Evolutionary conservation across 768 basidiomycete species (phyloP), one percentile per base, ranked within the genome.

Genomic region (Lactarius evosmus): DNA sequence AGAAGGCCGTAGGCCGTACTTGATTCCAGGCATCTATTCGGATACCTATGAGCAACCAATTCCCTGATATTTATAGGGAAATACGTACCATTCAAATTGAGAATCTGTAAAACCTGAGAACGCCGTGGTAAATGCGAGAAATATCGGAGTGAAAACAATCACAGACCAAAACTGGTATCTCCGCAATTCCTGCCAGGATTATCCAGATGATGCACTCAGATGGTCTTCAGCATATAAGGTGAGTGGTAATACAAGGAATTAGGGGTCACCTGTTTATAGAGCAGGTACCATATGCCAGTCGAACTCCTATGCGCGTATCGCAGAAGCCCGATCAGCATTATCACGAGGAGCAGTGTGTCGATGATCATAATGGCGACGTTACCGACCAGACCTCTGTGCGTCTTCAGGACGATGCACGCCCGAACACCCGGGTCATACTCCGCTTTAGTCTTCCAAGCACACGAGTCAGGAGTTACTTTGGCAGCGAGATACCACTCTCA

Each of bases 31-130:
- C 27, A 30, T 56, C 61, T 62, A 22, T 56, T 46, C 56, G 40
- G 32, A 16, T 27, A 22, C 0, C 16, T 8, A 30, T 62, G 52
- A 62, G 55, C n/a, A n/a, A n/a, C n/a, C n/a, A n/a, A n/a, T n/a
- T n/a, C n/a, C n/a, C n/a, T n/a, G 0, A 7, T 17, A 8, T 30
- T n/a, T 29, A 11, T 7, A 7, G 16, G n/a, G n/a, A n/a, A 32
- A n/a, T 49, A 55, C 53, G 12, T 29, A 60, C 63, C 52, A 30
- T 64, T 60, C 25, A 59, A 27, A 27, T 64, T 30, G 16, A 64
- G 34, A 40, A 38, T 9, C 2, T 49, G 29, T 29, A 64, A 60
- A 34, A 64, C 29, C 63, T 64, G 17, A 14, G 32, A n/a, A 2
- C n/a, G 19, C 8, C 9, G 19, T 9, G 4, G 52, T 29, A 11